Base-by-base conservation (phyloP, 305 asterid genomes). In the Solanum hybrid region DNA sequence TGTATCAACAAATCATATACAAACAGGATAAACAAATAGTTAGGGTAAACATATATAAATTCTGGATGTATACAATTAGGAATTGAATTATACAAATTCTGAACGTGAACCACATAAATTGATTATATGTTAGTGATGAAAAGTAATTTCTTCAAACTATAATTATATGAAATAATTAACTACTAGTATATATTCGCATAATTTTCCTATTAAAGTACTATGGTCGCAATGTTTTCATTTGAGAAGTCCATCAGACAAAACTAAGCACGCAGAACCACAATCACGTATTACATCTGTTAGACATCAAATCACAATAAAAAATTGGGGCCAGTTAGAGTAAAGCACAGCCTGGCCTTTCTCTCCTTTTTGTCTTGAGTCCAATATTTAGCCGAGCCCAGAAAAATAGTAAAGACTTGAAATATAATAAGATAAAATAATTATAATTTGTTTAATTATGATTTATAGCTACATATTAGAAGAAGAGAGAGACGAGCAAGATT, bases 101-200 rank as follows among this genome's bases (percentile, higher is more conserved):
- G 4, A 0, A 20, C 1, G 4, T 2, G 10, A 0, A 3, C 24
- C n/a, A 6, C 2, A 1, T 17, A 56, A 56, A 17, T 56, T 56
- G 10, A 0, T 56, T 56, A 56, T 17, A 56, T 6, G 4, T 56
- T 3, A 56, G 69, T 56, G 69, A 56, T 3, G 8, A 56, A 56
- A 46, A 56, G 0, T 17, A 6, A 6, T 1, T 17, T 56, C 3
- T 56, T 17, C 9, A 17, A 56, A 5, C 9, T 56, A 17, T 17
- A 6, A 56, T 56, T 6, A 51, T 51, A 0, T 51, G 22, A 51
- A 2, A 51, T 5, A 16, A 51, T 16, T 51, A 51, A 51, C 35
- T 32, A 32, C 10, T 17, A 51, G 3, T 2, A 16, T 16, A 51
- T 51, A 51, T 51, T 46, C 4, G 4, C 9, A 1, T 17, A 51